A percentile compares a stretch with the other conserved stretches of the same genome.
phyloP scores from a whole-genome alignment of 768 basidiomycete species.

The Glaciozyma antarctica region DNA sequence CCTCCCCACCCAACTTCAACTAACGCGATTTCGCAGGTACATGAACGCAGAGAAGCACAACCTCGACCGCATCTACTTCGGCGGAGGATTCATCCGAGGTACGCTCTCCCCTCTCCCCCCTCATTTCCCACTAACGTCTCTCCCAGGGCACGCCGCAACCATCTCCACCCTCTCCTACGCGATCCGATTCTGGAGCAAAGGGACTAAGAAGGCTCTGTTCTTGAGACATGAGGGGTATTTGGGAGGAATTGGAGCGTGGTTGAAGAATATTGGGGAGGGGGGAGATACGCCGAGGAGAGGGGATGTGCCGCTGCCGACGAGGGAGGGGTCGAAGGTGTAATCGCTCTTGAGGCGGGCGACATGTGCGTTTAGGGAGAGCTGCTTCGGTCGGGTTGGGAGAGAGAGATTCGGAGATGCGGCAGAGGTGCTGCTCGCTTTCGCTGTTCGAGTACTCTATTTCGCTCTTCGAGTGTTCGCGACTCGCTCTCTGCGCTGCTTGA shows the following conservation, averaged over 20 bases:
- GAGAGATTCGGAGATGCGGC: too few species aligned
- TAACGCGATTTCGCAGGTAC: constrained; percentile 49
- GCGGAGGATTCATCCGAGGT: constrained; percentile 98
- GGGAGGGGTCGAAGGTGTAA: too few species aligned
- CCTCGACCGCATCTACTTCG: constrained; percentile 94
- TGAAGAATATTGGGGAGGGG: constrained; percentile 66
- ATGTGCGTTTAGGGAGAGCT: too few species aligned
- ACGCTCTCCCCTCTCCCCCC: constrained; percentile 33
- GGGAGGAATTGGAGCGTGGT: constrained; percentile 93
- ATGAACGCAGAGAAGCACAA: constrained; percentile 99
- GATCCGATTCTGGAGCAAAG: constrained; percentile 98
- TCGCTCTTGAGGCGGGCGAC: too few species aligned
- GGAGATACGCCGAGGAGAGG: neutral
- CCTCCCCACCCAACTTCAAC: neutral
- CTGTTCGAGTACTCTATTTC: too few species aligned
- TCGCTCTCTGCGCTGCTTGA: too few species aligned
- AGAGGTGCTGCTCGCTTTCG: too few species aligned
- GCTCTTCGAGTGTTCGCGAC: too few species aligned
- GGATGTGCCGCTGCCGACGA: neutral
- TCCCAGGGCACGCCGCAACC: constrained; percentile 82
- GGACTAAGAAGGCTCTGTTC: constrained; percentile 90
- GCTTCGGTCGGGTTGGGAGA: too few species aligned
- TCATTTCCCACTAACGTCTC: neutral
- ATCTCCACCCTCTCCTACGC: constrained; percentile 97
- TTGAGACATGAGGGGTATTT: constrained; percentile 95